phyloP scores from a whole-genome alignment of 1,284 basidiomycete species.

The Pulveroboletus ridleyi region DNA sequence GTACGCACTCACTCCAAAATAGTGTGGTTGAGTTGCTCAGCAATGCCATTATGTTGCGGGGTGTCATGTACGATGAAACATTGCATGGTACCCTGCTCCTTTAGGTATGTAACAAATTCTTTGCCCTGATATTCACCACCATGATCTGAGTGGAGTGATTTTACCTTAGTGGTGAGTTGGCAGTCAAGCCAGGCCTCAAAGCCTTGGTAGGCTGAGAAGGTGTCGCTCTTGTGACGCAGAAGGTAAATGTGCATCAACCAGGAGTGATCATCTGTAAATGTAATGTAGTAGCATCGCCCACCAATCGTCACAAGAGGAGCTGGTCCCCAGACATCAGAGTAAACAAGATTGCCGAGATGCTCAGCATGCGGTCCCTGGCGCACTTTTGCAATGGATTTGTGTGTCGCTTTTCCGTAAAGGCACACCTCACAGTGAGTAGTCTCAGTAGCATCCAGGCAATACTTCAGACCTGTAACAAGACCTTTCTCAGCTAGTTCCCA shows the following conservation, averaged over 20 bases:
- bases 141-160: neutral
- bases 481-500: neutral
- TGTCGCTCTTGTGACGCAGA: slow-evolving; percentile 34
- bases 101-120: neutral
- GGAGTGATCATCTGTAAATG: slow-evolving; percentile 40
- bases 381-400: slow-evolving; percentile 4
- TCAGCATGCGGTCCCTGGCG: neutral
- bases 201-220: neutral
- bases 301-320: slow-evolving; percentile 30
- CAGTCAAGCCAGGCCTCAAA: neutral
- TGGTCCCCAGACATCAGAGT: slow-evolving; percentile 38
- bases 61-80: neutral
- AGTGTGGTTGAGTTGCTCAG: too few relatives aligned
- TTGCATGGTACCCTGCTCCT: neutral
- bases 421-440: slow-evolving; percentile 28
- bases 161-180: neutral
- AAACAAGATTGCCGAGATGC: too few relatives aligned
- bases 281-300: slow-evolving; percentile 38
- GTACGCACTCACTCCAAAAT: too few relatives aligned
- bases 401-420: slow-evolving; percentile 16
- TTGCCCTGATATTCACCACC: neutral
- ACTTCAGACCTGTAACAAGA: slow-evolving; percentile 9
- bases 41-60: too few relatives aligned
- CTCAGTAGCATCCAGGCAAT: too few relatives aligned
- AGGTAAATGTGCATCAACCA: slow-evolving; percentile 34